phyloP scores from a whole-genome alignment of 257 asterid species.

The Primulina tabacum region DNA sequence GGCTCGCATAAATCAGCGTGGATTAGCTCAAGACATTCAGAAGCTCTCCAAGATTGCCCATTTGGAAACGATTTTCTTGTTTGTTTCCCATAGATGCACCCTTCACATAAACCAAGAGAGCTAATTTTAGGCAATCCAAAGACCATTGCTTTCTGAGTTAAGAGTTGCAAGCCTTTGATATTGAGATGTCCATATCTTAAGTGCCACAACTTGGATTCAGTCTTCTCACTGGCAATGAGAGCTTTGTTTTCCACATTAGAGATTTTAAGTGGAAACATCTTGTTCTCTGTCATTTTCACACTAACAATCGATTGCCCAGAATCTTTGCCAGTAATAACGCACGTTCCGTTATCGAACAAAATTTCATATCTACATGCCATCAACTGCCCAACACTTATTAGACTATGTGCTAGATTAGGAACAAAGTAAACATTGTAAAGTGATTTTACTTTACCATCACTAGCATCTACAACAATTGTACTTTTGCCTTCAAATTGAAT shows the following conservation, averaged over 20 bases:
- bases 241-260: neutral
- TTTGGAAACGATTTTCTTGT: neutral
- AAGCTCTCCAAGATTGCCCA: neutral
- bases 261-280: conserved; percentile 1
- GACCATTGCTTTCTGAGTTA: conserved; percentile 14
- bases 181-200: conserved; percentile 23
- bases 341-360: conserved; percentile 6
- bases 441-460: neutral
- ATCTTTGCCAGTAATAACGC: conserved; percentile 4
- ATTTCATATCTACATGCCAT: neutral
- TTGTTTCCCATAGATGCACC: conserved; percentile 4
- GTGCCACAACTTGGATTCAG: conserved; percentile 11
- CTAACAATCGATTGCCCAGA: neutral
- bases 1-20: neutral
- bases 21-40: neutral
- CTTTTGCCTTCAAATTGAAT: conserved; percentile 1
- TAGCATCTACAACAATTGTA: neutral
- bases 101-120: neutral
- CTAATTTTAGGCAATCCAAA: neutral
- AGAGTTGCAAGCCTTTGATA: neutral
- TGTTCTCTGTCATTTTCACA: neutral
- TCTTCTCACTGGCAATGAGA: neutral
- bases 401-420: neutral
- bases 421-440: neutral
- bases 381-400: neutral